phyloP scores from a whole-genome alignment of 176 grass and related monocot species.

The Aegilops speltoides region DNA sequence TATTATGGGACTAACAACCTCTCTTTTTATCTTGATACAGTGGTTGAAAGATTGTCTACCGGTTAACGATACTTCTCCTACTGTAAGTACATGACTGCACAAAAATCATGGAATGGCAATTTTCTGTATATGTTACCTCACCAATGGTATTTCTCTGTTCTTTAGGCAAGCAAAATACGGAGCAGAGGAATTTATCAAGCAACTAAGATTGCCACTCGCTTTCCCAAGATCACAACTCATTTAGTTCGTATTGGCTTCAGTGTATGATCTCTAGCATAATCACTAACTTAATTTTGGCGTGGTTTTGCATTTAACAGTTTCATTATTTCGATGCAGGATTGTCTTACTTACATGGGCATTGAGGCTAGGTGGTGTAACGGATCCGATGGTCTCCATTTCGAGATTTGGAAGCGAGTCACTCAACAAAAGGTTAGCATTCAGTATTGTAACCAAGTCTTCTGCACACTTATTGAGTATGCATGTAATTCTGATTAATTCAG shows the following conservation, averaged over 20 bases:
- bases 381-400: background rate
- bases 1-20: background rate
- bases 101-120: background rate
- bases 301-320: slow-evolving; percentile 10
- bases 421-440: slow-evolving; percentile 19
- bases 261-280: background rate
- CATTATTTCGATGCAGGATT: slow-evolving; percentile 14
- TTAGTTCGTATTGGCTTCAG: background rate
- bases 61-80: background rate
- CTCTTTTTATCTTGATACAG: background rate
- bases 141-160: slow-evolving; percentile 10
- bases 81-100: slow-evolving; percentile 14
- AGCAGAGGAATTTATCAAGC: slow-evolving; percentile 26
- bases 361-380: background rate
- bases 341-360: background rate
- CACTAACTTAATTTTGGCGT: background rate
- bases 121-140: background rate
- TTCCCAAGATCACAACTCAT: background rate
- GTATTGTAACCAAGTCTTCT: background rate
- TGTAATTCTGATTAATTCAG: too few species aligned
- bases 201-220: slow-evolving; percentile 25
- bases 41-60: slow-evolving; percentile 31
- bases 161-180: slow-evolving; percentile 4
- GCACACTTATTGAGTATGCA: too few species aligned
- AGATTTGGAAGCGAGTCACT: slow-evolving; percentile 16